Evolutionary conservation across 352 stramenopile species (phyloP), one percentile per base, ranked within the genome.

Genomic region (Globisporangium echinulatum): DNA sequence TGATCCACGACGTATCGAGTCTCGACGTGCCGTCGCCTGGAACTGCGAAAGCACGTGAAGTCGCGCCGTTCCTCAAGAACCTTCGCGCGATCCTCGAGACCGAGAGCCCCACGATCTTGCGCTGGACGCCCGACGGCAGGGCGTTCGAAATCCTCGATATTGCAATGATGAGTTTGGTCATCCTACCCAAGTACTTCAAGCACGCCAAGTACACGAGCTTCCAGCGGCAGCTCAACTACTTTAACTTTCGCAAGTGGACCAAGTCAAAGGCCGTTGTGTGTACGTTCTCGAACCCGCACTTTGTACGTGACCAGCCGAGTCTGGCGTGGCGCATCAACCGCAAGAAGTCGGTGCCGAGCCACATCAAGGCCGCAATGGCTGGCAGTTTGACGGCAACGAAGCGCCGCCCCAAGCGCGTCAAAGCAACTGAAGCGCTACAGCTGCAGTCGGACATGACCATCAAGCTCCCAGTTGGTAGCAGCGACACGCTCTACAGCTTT

Each of bases 141-240:
- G 72, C 75, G 14, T 89, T 90, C 46, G 75, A 89, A 55, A 90
- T 90, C 60, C 70, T 82, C 64, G 78, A 92, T 73, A 81, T 88
- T 73, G 59, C 65, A 42, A 61, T 63, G 49, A 85, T 97, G 61
- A 90, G 93, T 72, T 61, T 73, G 17, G 43, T 74, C 15, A 69
- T 95, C 49, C 70, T 96, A 48, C 87, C 88, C 4, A 80, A 80
- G 53, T 96, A 96, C 66, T 96, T 96, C 66, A 96, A 93, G 54
- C 88, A 96, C 67, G 79, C 77, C 52, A 93, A 86, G 52, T 96
- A 95, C 67, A 82, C 88, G 47, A 94, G 82, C n/a, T 87, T 96
- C 50, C 82, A 92, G 56, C 77, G 88, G 7, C 86, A 96, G 62
- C 73, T 96, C 47, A 94, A 92, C 64, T 94, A 94, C 63, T 94